Conservation (phyloP, 2,329 filamentous ascomycete genomes). For the Exophiala viscosa region DNA sequence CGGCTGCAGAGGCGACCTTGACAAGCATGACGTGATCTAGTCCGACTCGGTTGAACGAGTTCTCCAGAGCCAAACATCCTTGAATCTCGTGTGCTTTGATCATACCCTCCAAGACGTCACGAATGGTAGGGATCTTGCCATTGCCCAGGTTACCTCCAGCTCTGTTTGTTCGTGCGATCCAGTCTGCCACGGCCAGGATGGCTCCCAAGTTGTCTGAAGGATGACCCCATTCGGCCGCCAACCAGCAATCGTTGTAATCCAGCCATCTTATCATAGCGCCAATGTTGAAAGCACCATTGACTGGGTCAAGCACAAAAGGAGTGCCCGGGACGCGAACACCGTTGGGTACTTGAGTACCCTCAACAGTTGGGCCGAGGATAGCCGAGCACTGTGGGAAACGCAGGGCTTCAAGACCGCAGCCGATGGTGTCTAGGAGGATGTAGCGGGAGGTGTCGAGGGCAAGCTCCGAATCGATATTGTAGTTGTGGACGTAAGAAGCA, state of each 20-base stretch:
- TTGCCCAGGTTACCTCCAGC: slow-evolving; percentile 69
- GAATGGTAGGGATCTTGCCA: slow-evolving; percentile 79
- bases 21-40: slow-evolving; percentile 96
- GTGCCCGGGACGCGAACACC: slow-evolving; percentile 89
- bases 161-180: slow-evolving; percentile 91
- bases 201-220: slow-evolving; percentile 97
- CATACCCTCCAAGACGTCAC: slow-evolving; percentile 92
- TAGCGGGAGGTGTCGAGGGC: slow-evolving; percentile 95
- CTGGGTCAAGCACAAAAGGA: slow-evolving; percentile 87
- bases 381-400: slow-evolving; percentile 95
- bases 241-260: slow-evolving; percentile 99
- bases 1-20: slow-evolving; percentile 93
- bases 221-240: slow-evolving; percentile 98
- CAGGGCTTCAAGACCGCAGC: slow-evolving; percentile 92
- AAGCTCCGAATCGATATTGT: slow-evolving; percentile 83
- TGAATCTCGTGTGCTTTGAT: slow-evolving; percentile 99
- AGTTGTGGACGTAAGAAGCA: slow-evolving; percentile 90
- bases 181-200: slow-evolving; percentile 94
- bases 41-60: slow-evolving; percentile 98
- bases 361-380: slow-evolving; percentile 85
- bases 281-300: slow-evolving; percentile 97
- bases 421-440: slow-evolving; percentile 94
- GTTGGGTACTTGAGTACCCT: slow-evolving; percentile 86
- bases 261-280: slow-evolving; percentile 98
- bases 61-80: slow-evolving; percentile 91